A percentile compares a stretch with the other conserved stretches of the same genome.
Evolutionary conservation across 208 protist species (phyloP).

Genomic region (Leishmania tarentolae): DNA sequence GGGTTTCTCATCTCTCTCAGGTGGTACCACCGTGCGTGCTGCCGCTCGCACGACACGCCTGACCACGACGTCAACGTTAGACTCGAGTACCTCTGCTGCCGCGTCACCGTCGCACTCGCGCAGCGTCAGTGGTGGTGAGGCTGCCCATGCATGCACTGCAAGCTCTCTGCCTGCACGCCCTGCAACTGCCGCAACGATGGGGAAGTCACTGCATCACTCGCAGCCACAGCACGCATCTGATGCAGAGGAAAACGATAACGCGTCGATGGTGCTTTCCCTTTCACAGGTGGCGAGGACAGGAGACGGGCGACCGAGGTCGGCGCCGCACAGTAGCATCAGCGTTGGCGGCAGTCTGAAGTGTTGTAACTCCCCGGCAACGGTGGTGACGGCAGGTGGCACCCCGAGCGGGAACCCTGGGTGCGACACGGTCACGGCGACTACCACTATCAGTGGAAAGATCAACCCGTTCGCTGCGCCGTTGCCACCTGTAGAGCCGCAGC

Average conservation of each 20-base stretch:
- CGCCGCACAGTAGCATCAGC: neutral
- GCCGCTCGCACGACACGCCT: neutral
- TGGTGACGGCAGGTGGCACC: neutral
- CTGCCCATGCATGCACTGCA: neutral
- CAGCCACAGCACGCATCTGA: neutral
- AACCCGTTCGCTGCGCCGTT: conserved; percentile 46
- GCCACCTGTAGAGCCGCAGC: conserved; percentile 46
- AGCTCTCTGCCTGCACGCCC: neutral
- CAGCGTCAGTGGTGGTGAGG: neutral
- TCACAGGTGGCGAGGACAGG: neutral
- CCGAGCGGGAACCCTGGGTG: neutral
- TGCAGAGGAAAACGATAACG: neutral
- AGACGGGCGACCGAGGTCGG: neutral
- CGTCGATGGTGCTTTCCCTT: neutral
- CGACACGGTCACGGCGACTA: neutral
- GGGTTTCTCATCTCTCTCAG: conserved; percentile 11
- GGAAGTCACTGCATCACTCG: neutral
- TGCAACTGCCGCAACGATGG: neutral
- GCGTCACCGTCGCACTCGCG: neutral
- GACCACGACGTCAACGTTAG: neutral
- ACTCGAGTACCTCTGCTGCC: neutral
- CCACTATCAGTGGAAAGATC: neutral
- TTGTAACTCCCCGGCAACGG: neutral
- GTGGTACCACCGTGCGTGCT: neutral
- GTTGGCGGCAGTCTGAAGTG: neutral